Conservation (phyloP, 2,329 filamentous ascomycete genomes). For the Diaporthe capsici region DNA sequence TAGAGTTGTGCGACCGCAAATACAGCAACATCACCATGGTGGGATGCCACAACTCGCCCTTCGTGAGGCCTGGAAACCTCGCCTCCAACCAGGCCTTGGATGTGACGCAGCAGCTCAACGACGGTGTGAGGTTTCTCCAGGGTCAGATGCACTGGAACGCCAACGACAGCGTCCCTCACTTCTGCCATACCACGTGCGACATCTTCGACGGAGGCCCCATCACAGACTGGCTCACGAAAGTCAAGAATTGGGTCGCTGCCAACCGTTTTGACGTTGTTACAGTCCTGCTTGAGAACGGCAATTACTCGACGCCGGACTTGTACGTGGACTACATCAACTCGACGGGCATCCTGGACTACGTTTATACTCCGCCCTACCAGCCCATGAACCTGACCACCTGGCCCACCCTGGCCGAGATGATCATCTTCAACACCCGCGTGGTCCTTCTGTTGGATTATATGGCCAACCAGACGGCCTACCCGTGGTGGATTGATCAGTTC, state of each 20-base stretch:
- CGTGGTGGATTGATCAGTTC: conserved; percentile 91
- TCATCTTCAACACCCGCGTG: conserved; percentile 77
- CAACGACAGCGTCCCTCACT: conserved; percentile 70
- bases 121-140: conserved; percentile 78
- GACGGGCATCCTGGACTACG: conserved; percentile 79
- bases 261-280: conserved; percentile 92
- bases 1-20: conserved; percentile 81
- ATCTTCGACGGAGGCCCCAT: conserved; percentile 86
- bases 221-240: conserved; percentile 77
- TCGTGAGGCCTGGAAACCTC: conserved; percentile 77
- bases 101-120: conserved; percentile 81
- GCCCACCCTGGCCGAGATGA: conserved; percentile 86
- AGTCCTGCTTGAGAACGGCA: conserved; percentile 87
- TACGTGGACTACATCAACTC: conserved; percentile 79
- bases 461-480: conserved; percentile 82
- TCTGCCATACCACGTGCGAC: conserved; percentile 89
- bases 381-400: conserved; percentile 83
- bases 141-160: conserved; percentile 73
- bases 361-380: conserved; percentile 77
- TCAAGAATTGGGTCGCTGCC: conserved; percentile 78
- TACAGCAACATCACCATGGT: conserved; percentile 88
- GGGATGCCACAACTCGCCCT: conserved; percentile 86
- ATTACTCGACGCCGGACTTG: conserved; percentile 74
- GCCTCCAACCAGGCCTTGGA: conserved; percentile 81
- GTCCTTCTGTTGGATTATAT: conserved; percentile 89